Percentiles rank a stretch among this genome's conserved stretches.
phyloP scores from a whole-genome alignment of 352 stramenopile species.

The Globisporangium uncinulatum region DNA sequence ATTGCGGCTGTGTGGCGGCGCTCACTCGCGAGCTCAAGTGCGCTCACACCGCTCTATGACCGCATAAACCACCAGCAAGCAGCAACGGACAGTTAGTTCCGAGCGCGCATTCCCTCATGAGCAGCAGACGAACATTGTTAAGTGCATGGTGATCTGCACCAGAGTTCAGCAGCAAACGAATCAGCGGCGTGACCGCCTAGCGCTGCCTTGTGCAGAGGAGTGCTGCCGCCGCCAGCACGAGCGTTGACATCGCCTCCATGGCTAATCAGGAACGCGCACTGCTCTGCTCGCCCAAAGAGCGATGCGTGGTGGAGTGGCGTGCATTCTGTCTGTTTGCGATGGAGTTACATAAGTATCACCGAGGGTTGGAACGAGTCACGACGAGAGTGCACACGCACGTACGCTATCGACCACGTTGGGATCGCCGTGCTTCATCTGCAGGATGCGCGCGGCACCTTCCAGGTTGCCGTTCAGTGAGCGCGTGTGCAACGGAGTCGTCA shows the following conservation, averaged over 20 bases:
- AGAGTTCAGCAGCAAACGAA: constrained; percentile 21
- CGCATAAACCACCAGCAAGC: neutral
- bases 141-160: constrained; percentile 11
- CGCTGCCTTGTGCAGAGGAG: constrained; percentile 36
- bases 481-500: constrained; percentile 28
- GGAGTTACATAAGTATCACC: neutral
- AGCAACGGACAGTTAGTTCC: neutral
- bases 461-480: constrained; percentile 24
- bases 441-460: constrained; percentile 10
- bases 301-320: constrained; percentile 29
- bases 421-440: constrained; percentile 8
- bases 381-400: neutral
- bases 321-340: constrained; percentile 16
- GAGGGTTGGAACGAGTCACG: neutral
- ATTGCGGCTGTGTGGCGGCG: constrained; percentile 28
- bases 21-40: constrained; percentile 24
- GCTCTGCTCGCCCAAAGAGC: constrained; percentile 22
- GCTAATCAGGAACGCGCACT: constrained; percentile 24
- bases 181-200: constrained; percentile 16
- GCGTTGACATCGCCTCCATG: constrained; percentile 17
- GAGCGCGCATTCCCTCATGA: too few species aligned
- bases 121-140: constrained; percentile 18
- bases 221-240: constrained; percentile 13
- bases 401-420: constrained; percentile 20
- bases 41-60: constrained; percentile 21